Base-by-base conservation (phyloP, 1,284 basidiomycete species). In the Cystobasidium slooffiae region DNA sequence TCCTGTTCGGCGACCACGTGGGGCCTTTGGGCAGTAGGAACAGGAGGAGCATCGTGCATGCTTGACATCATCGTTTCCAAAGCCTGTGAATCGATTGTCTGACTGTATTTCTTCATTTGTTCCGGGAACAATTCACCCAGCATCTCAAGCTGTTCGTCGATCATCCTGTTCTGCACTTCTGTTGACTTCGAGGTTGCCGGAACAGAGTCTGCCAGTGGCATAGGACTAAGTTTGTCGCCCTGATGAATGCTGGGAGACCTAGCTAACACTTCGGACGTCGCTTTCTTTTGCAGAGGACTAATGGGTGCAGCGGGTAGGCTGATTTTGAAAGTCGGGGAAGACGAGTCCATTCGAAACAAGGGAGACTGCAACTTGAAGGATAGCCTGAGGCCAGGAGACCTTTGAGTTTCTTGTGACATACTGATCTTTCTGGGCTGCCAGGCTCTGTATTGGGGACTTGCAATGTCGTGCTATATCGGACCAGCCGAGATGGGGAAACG, bases 71-170 rank as follows among this genome's bases (percentile, higher is more conserved):
- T 59, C 16, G 24, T 39, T 8, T 43, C 31, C n/a, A 46, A 12
- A 43, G 43, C 53, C 52, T 24, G 6, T 0, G 39, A 6, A 7
- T 37, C 47, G 6, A 14, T 16, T 9, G 49, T 10, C 31, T 53
- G 47, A 52, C 62, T 55, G 24, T 46, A 44, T 18, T 31, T 73
- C 62, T 73, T 73, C 52, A 51, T 44, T 44, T 65, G 46, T 22
- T 49, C 47, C 4, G 70, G 70, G 24, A 73, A 73, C 14, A 73
- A 43, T 39, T 73, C 62, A n/a, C 51, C 62, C n/a, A 73, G 63
- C 70, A 73, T 65, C 55, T 73, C 70, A 18, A 73, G 52, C 24
- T 73, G 70, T 41, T 73, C 59, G 59, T 73, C 70, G 10, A 73
- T 73, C 52, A 66, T 73, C 10, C 31, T 41, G 41, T 65, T 73